A percentile compares a stretch with the other conserved stretches of the same genome.
Conservation (phyloP, 1,139 yeast species). For the Debaryomycetaceae sp. region DNA sequence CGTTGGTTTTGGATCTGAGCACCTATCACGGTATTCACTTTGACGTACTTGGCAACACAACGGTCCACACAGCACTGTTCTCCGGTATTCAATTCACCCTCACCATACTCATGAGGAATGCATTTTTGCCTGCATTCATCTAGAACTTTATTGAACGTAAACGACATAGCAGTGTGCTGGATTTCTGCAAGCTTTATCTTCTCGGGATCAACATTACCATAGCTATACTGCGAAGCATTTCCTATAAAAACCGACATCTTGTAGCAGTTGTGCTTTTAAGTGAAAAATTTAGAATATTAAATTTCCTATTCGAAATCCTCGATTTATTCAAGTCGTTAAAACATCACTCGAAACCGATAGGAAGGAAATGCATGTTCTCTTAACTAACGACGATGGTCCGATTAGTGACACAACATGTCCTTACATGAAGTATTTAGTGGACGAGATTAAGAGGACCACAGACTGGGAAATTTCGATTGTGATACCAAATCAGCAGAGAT, state of each 20-base stretch:
- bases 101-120: slow-evolving; percentile 70
- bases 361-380: slow-evolving; percentile 36
- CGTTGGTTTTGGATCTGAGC: slow-evolving; percentile 29
- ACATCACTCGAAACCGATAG: background rate
- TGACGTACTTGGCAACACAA: slow-evolving; percentile 72
- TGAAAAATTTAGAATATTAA: background rate
- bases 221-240: slow-evolving; percentile 37
- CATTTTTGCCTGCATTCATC: slow-evolving; percentile 66
- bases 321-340: background rate
- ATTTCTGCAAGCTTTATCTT: slow-evolving; percentile 68
- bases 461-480: slow-evolving; percentile 86
- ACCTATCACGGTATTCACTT: slow-evolving; percentile 63
- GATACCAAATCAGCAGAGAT: slow-evolving; percentile 75
- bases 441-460: slow-evolving; percentile 59
- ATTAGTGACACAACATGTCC: slow-evolving; percentile 80
- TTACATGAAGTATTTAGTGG: slow-evolving; percentile 76
- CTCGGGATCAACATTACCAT: slow-evolving; percentile 56
- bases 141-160: slow-evolving; percentile 61
- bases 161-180: slow-evolving; percentile 70
- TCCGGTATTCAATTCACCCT: slow-evolving; percentile 74
- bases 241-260: slow-evolving; percentile 65
- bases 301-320: background rate
- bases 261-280: background rate
- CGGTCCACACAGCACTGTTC: slow-evolving; percentile 73
- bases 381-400: slow-evolving; percentile 97